Evolutionary conservation across 305 asterid genomes (phyloP).

Genomic region (Fraxinus sp.): DNA sequence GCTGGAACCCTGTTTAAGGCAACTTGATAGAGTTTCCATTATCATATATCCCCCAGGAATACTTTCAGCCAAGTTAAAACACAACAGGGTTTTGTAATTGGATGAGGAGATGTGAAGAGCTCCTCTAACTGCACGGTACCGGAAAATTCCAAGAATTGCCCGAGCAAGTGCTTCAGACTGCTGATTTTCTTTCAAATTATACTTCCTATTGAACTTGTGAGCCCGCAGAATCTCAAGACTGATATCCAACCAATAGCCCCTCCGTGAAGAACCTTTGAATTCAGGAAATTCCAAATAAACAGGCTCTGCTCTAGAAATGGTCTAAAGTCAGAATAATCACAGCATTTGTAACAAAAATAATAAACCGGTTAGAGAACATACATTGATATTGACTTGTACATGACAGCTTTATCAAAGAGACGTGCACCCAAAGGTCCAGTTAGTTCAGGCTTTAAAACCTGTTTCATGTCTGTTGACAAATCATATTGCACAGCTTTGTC

Average conservation of each 20-base stretch:
- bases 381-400: slow-evolving; percentile 85
- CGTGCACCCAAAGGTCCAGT: slow-evolving; percentile 97
- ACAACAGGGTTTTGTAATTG: slow-evolving; percentile 70
- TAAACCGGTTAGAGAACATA: slow-evolving; percentile 47
- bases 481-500: slow-evolving; percentile 89
- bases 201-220: slow-evolving; percentile 67
- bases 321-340: slow-evolving; percentile 34
- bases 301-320: slow-evolving; percentile 69
- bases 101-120: slow-evolving; percentile 61
- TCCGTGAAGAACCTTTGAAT: slow-evolving; percentile 83
- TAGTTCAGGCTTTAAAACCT: slow-evolving; percentile 83
- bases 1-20: slow-evolving; percentile 42
- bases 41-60: slow-evolving; percentile 89
- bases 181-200: slow-evolving; percentile 60
- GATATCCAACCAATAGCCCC: slow-evolving; percentile 91
- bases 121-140: slow-evolving; percentile 82
- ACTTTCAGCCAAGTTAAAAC: slow-evolving; percentile 94
- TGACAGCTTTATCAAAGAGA: slow-evolving; percentile 88
- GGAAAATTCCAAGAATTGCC: slow-evolving; percentile 77
- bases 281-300: slow-evolving; percentile 92
- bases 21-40: slow-evolving; percentile 64
- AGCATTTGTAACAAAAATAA: slow-evolving; percentile 26
- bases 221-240: slow-evolving; percentile 76
- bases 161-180: slow-evolving; percentile 73
- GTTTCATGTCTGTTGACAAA: slow-evolving; percentile 69